Evolutionary conservation across 2,329 filamentous ascomycete genomes (phyloP), one percentile per base, ranked within the genome.

Genomic region (Xylaria sp.): DNA sequence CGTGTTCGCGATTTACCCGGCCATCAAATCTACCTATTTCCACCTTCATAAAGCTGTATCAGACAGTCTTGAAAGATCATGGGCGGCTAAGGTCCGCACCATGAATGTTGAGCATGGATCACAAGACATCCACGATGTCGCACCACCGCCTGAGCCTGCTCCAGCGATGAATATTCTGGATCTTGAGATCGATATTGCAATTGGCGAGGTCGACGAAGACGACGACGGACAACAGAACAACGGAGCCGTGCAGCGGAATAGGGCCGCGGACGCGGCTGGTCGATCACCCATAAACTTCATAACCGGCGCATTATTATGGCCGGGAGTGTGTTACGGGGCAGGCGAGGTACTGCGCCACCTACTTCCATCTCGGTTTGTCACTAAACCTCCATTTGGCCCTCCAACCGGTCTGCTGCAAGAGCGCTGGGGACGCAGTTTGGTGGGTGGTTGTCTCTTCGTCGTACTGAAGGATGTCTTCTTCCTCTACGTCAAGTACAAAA

Each of bases 391-490:
- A 6, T 28, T 36, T 4, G 71, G 76, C 10, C 67, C 74, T 9
- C 69, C 71, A 49, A 87, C 88, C 0, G 90, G 92, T 0, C 83
- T 98, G 31, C 79, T 99, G 38, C 92, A 96, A 76, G 88, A 92
- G 73, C 89, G 90, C 67, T 98, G 96, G 93, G 96, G 94, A 0
- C 86, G 96, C 65, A 97, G 93, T 75, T 84, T 99, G 2, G 86
- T 96, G 0, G 96, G 96, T 1, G 96, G 96, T 0, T 96, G 93
- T 77, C 81, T 97, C 23, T 97, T 95, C 75, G 90, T 98, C 17
- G 90, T 97, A 10, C 80, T 97, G 61, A 96, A 95, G 79, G 89
- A 92, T 74, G 83, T 83, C 2, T 81, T 90, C 59, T 81, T 83
- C 66, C 79, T 92, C 28, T 92, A 90, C 75, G 84, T 86, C 72